Evolutionary conservation across 176 grass and related monocot species (phyloP).

Genomic region (Hordeum vulgare): MorexV3_pseudomolecules_assembly NC_058519.1:654217909-654218408

Average conservation of each 20-base stretch:
- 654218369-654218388: neutral
- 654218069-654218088: neutral
- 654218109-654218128: slow-evolving; percentile 30
- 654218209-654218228: neutral
- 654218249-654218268: neutral
- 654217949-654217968: neutral
- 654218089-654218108: slow-evolving; percentile 25
- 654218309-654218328: neutral
- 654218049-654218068: neutral
- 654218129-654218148: slow-evolving; percentile 34
- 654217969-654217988: neutral
- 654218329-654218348: neutral
- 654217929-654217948: neutral
- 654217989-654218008: neutral
- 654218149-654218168: slow-evolving; percentile 36
- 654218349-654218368: neutral
- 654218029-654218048: neutral
- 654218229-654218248: neutral
- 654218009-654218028: neutral
- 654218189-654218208: slow-evolving; percentile 28
- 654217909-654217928: no score
- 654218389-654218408: neutral
- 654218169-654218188: slow-evolving; percentile 41
- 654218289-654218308: neutral
- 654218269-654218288: neutral